These are phyloP conservation scores for Neopestalotiopsis sp. DNA, from an alignment of 2,329 filamentous ascomycete genomes.

Conservation along the genomic window DNA sequence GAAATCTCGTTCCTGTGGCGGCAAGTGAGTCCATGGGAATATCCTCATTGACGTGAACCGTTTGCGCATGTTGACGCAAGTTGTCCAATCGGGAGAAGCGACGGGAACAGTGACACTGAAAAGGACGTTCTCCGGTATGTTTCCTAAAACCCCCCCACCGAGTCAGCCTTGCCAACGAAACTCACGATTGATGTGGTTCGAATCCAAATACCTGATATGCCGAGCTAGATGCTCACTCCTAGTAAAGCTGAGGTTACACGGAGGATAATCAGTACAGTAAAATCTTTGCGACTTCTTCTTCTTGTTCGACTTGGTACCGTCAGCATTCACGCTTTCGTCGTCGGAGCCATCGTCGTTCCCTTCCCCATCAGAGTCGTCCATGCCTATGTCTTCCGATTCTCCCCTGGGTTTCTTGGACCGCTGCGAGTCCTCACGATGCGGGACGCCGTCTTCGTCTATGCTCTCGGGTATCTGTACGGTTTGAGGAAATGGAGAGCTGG, in stretches of 20 bases:
- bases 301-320: constrained; percentile 75
- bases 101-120: constrained; percentile 87
- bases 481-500: constrained; percentile 56
- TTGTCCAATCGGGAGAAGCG: constrained; percentile 94
- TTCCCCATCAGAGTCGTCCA: constrained; percentile 77
- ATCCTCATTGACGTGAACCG: constrained; percentile 96
- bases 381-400: constrained; percentile 73
- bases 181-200: no score
- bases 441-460: constrained; percentile 46
- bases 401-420: constrained; percentile 62
- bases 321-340: constrained; percentile 66
- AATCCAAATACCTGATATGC: constrained; percentile 75
- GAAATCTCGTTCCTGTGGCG: constrained; percentile 88
- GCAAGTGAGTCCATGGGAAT: constrained; percentile 94
- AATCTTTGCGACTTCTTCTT: constrained; percentile 98
- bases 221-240: constrained; percentile 93
- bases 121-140: constrained; percentile 96
- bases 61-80: constrained; percentile 93
- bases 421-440: constrained; percentile 63
- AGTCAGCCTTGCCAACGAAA: constrained; percentile 26
- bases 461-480: constrained; percentile 52
- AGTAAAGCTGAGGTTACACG: constrained; percentile 93
- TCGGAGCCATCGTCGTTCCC: constrained; percentile 64
- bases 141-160: constrained; percentile 62
- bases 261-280: constrained; percentile 93